A percentile compares a stretch with the other conserved stretches of the same genome.
These are phyloP conservation scores for Geotrichum phurueaensis DNA, from an alignment of 1,139 yeast species.

Conservation along the genomic window DNA sequence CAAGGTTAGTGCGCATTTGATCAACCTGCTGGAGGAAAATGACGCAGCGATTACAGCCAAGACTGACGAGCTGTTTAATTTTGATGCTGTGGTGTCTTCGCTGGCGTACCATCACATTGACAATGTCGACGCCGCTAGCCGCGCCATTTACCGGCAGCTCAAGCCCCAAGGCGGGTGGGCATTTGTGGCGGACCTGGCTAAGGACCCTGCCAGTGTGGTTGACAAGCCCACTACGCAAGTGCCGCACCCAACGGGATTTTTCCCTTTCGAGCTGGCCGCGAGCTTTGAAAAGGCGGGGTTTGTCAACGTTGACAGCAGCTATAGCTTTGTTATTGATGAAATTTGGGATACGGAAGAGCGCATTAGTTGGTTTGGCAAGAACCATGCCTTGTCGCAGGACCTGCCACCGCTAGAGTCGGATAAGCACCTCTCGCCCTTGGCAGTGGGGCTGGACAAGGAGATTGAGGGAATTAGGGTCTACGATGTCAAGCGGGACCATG, in stretches of 20 bases:
- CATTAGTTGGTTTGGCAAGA: conserved; percentile 16
- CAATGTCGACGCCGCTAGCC: conserved; percentile 24
- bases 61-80: conserved; percentile 18
- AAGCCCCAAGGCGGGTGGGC: conserved; percentile 25
- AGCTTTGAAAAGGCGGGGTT: conserved; percentile 25
- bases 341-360: conserved; percentile 25
- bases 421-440: not conserved
- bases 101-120: conserved; percentile 32
- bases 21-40: conserved; percentile 21
- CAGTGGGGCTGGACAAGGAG: not conserved
- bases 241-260: conserved; percentile 24
- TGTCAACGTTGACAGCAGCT: conserved; percentile 19
- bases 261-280: conserved; percentile 15
- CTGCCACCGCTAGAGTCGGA: not conserved
- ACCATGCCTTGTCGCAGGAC: conserved; percentile 9
- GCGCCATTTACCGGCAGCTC: conserved; percentile 21
- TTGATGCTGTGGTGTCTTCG: conserved; percentile 29
- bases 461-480: conserved; percentile 13
- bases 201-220: not conserved
- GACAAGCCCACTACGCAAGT: conserved; percentile 14
- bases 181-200: conserved; percentile 26
- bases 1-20: conserved; percentile 23
- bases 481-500: conserved; percentile 6
- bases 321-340: conserved; percentile 19
- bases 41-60: conserved; percentile 18